Base-by-base conservation (phyloP, 768 basidiomycete species). In the Amanita molliuscula region DNA sequence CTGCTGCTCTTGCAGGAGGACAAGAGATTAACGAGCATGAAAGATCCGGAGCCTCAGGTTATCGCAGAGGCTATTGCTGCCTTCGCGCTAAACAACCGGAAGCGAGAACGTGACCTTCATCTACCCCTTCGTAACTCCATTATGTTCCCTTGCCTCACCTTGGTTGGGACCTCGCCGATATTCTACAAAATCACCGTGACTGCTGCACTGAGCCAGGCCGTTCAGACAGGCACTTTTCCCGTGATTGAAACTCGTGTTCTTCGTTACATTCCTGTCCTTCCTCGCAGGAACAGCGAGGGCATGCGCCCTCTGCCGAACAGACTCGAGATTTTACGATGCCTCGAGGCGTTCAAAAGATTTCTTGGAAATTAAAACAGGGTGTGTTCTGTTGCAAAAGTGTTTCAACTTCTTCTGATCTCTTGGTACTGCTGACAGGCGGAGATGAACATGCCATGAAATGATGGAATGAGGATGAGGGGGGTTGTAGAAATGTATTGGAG, bases 11-110 rank as follows among this genome's bases (percentile, higher is more conserved):
- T 59, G 43, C 57, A 57, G 49, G 51, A 61, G 28, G 60, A 55
- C 42, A 54, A 60, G 48, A 53, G 49, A 28, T 36, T 51, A 25
- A 43, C 44, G 23, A 59, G 58, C 44, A 44, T 47, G 52, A 55
- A 50, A 26, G 60, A 65, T 51, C 59, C 63, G 21, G 63, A 65
- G 55, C 57, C 63, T 51, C 63, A 64, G 51, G 56, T 65, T 28
- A 58, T 62, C 15, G 60, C 64, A 45, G 59, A 58, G 53, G 59
- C 62, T 20, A 61, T 64, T 34, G 60, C 63, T 20, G 63, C 63
- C 38, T 62, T 59, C 54, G 53, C 55, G 25, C 50, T 54, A 18
- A 60, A 62, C 46, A 60, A 56, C 49, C 44, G 41, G 50, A 56
- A 25, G 21, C 52, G 56, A 34, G 54, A 58, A 56, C 47, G 47